phyloP scores from a whole-genome alignment of 257 asterid species.

The Datura wrightii region DNA sequence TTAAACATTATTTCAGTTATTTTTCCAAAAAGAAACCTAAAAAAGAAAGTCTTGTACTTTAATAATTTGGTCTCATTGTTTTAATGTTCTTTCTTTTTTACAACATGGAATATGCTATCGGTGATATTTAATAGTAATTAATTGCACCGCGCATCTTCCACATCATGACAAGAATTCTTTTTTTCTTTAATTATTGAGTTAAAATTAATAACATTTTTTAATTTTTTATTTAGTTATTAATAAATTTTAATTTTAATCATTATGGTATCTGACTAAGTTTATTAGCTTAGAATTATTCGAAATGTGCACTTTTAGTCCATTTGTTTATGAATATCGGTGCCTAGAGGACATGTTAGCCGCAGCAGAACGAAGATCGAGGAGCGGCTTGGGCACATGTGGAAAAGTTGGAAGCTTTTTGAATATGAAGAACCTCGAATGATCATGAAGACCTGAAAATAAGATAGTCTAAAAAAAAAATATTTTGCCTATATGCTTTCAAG shows the following conservation, averaged over 20 bases:
- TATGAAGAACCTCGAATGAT: too few species aligned
- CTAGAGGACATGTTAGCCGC: not conserved
- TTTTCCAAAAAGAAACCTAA: too few species aligned
- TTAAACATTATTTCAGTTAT: too few species aligned
- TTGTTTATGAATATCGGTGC: not conserved
- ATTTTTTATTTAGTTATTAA: not conserved
- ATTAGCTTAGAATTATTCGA: not conserved
- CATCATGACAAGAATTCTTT: not conserved
- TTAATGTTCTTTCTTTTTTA: not conserved
- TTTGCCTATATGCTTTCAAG: not conserved
- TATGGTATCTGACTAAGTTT: not conserved
- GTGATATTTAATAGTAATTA: not conserved
- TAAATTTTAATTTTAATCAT: not conserved
- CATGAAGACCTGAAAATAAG: too few species aligned
- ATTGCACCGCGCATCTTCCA: not conserved
- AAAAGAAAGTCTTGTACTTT: not conserved
- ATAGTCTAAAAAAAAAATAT: too few species aligned
- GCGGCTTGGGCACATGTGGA: too few species aligned
- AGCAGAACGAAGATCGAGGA: too few species aligned
- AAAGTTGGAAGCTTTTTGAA: too few species aligned
- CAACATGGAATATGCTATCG: not conserved
- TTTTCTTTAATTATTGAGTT: not conserved
- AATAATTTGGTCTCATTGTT: not conserved
- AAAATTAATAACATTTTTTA: not conserved
- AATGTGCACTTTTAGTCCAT: not conserved